Base-by-base conservation (phyloP, 768 basidiomycete genomes). In the Leccinum longicurvipes region DNA sequence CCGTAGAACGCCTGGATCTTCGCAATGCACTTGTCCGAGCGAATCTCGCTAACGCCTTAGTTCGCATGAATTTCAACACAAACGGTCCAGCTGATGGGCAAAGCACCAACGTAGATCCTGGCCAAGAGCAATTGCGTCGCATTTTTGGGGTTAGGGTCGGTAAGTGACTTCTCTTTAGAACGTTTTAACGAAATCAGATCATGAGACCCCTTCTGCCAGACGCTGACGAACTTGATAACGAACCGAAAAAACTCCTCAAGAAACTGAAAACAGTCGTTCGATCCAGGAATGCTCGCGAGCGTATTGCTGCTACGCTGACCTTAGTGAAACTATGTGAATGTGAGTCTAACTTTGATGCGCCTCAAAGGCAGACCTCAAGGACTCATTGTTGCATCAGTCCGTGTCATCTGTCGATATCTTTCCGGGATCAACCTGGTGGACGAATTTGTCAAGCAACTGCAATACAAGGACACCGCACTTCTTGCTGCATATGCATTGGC, bases 231-330 rank as follows among this genome's bases (percentile, higher is more conserved):
- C 61, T 65, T 28, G 27, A 1, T 5, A 19, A 12, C 1, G 9
- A 5, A 7, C 61, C 63, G 1, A 29, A 10, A 39, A 55, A 25
- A 15, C 60, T 67, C 29, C 58, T 67, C 6, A 17, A 25, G 12
- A 56, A 59, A 41, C 29, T 67, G 21, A 61, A 49, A 24, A 25
- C 2, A 0, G 59, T 55, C 6, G 32, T 52, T 39, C 34, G 49
- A 31, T 47, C 19, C 0, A 46, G 51, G 8, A 53, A 53, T 28
- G 27, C 48, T 14, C 55, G 48, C n/a, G 64, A 60, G 24, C 67
- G 66, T 11, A 62, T 57, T 3, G 60, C 64, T 28, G 60, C 67
- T 8, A 69, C 67, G 6, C 29, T 69, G 50, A 67, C 67, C 2
- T 17, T 68, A 21, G 3, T 68, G 39, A 64, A 61, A 21, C 49